Evolutionary conservation across 345 rosid species (phyloP).

Genomic region (Dipteronia sinensis): DNA sequence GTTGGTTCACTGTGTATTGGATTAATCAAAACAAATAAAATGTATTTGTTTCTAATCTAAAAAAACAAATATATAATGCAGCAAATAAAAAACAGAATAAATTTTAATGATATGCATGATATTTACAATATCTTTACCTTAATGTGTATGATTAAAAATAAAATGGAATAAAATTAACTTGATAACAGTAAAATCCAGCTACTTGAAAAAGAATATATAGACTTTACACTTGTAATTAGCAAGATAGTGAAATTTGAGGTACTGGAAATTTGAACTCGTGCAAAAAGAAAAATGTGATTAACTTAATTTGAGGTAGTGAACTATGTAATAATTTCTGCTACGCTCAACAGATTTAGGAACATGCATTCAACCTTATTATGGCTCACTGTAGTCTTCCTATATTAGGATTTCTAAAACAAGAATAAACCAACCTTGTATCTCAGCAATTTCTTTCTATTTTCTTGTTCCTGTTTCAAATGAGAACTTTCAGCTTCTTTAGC

Average conservation of each 20-base stretch:
- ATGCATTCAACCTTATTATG: too few species aligned
- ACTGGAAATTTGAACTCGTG: not conserved
- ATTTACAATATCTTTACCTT: not conserved
- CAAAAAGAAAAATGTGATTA: not conserved
- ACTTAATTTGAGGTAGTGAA: not conserved
- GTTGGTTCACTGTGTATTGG: not conserved
- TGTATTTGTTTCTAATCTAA: not conserved
- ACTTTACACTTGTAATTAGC: not conserved
- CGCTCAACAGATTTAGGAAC: too few species aligned
- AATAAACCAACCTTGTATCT: slow-evolving; percentile 67
- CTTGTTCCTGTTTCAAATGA: slow-evolving; percentile 58
- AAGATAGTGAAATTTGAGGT: not conserved
- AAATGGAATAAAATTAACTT: too few species aligned
- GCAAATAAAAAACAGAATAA: slow-evolving; percentile 3
- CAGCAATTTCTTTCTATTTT: slow-evolving; percentile 51
- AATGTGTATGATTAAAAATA: not conserved
- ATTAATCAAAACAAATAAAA: not conserved
- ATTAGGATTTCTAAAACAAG: not conserved
- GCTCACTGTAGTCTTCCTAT: not conserved
- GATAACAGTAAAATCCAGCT: not conserved
- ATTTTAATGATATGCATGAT: not conserved
- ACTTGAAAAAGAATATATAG: not conserved
- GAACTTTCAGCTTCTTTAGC: slow-evolving; percentile 54
- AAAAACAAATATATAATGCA: not conserved
- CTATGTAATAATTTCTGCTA: too few species aligned